Evolutionary conservation across 2,329 filamentous ascomycete species (phyloP), one percentile per base, ranked within the genome.

Genomic region (Sclerotinia sclerotiorum): DNA sequence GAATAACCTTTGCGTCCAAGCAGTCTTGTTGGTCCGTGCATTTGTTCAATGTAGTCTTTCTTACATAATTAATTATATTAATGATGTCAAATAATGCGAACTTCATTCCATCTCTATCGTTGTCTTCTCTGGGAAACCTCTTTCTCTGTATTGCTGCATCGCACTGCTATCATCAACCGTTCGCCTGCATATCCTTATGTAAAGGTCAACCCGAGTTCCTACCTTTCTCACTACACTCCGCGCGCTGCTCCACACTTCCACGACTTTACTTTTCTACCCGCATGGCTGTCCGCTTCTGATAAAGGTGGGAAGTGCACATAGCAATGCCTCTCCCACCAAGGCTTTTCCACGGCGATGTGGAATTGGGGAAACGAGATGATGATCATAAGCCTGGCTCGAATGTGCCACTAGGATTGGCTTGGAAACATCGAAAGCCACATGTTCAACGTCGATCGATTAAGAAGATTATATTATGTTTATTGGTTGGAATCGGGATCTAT

Each of bases 331-430:
- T 77, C 61, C 71, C 78, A 78, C 81, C 76, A 73, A 78, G 78
- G 73, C 76, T 82, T 27, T 81, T 84, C 71, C 77, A 80, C 32
- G 82, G 80, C 69, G 87, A 89, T 75, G 86, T 87, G 79, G 86
- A 89, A 81, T 81, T 88, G 69, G 87, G 86, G 68, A 89, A 89
- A 79, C 86, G 86, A 76, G 84, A 89, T 77, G 87, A 89, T 77
- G 86, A 88, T 77, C 84, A 86, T 77, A 81, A 79, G 70, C 80
- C 80, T 8, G 75, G 75, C 21, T 72, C 73, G 63, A 75, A 73
- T 54, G 72, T 55, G 52, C 71, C 75, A 63, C 71, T 76, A 65
- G 73, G 76, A 46, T 72, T 76, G 57, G 70, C 73, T 24, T 78
- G 80, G 75, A 77, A 75, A 56, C 71, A 74, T 44, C 76, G 60